phyloP scores from a whole-genome alignment of 306 rosid species.

The Casuarina cunninghamiana region DNA sequence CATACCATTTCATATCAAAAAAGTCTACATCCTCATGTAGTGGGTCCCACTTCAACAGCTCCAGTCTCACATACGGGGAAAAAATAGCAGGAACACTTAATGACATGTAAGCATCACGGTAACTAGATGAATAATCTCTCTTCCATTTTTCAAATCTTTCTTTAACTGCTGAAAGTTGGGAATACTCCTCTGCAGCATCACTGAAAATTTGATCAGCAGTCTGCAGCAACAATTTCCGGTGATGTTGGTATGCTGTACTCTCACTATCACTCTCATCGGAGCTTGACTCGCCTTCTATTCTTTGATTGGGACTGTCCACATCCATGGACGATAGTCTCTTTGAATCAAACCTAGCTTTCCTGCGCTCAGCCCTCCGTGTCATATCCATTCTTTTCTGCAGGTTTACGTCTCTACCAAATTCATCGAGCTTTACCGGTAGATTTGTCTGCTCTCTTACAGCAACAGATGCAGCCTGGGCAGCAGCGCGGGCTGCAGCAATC shows the following conservation, averaged over 20 bases:
- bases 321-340: slow-evolving; percentile 58
- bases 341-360: slow-evolving; percentile 45
- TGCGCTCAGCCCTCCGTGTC: slow-evolving; percentile 62
- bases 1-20: slow-evolving; percentile 85
- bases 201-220: slow-evolving; percentile 82
- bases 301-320: slow-evolving; percentile 50
- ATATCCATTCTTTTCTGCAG: slow-evolving; percentile 80
- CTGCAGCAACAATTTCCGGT: slow-evolving; percentile 63
- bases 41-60: slow-evolving; percentile 96
- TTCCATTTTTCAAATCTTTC: slow-evolving; percentile 90
- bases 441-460: slow-evolving; percentile 66
- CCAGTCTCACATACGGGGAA: slow-evolving; percentile 93
- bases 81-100: slow-evolving; percentile 80
- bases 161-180: slow-evolving; percentile 76
- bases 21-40: slow-evolving; percentile 78
- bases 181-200: slow-evolving; percentile 88
- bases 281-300: slow-evolving; percentile 92
- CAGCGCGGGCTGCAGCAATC: slow-evolving; percentile 63
- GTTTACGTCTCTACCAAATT: slow-evolving; percentile 89
- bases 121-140: slow-evolving; percentile 60
- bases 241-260: slow-evolving; percentile 64
- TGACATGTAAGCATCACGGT: slow-evolving; percentile 87
- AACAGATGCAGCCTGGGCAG: slow-evolving; percentile 79
- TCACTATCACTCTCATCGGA: slow-evolving; percentile 97
- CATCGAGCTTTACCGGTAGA: slow-evolving; percentile 80